Conservation (phyloP, 805 yeast genomes). For the Hanseniaspora thailandica region DNA sequence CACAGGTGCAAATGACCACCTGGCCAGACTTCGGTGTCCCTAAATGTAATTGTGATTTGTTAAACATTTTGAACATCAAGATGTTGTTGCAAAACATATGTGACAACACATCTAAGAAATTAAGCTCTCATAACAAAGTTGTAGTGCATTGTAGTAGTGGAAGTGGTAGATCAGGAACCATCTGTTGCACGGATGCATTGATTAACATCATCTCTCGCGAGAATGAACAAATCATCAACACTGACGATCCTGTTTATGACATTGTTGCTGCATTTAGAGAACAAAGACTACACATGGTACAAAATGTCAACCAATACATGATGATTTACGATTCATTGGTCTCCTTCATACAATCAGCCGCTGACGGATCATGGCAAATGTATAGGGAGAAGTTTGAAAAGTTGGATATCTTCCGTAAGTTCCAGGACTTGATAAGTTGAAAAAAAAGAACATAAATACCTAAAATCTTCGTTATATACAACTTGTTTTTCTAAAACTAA, state of each 20-base stretch:
- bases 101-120: constrained; percentile 3
- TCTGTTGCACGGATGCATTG: constrained; percentile 53
- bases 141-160: constrained; percentile 93
- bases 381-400: not conserved
- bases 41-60: constrained; percentile 34
- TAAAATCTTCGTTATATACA: too few relatives aligned
- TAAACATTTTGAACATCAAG: constrained; percentile 41
- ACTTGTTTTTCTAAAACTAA: too few relatives aligned
- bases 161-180: constrained; percentile 91
- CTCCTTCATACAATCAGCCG: constrained; percentile 19
- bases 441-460: not conserved
- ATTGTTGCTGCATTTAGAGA: constrained; percentile 56
- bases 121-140: constrained; percentile 26
- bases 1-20: constrained; percentile 63
- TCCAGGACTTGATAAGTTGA: not conserved
- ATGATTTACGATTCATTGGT: constrained; percentile 55
- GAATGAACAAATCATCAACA: not conserved
- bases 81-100: constrained; percentile 31
- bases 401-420: not conserved
- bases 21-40: constrained; percentile 81
- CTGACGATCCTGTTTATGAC: constrained; percentile 45
- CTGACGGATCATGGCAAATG: constrained; percentile 6
- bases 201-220: constrained; percentile 11
- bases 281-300: constrained; percentile 77
- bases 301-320: constrained; percentile 61